These are phyloP conservation scores for Manihot esculenta DNA, from an alignment of 441 rosid genomes.

Conservation along the genomic window DNA sequence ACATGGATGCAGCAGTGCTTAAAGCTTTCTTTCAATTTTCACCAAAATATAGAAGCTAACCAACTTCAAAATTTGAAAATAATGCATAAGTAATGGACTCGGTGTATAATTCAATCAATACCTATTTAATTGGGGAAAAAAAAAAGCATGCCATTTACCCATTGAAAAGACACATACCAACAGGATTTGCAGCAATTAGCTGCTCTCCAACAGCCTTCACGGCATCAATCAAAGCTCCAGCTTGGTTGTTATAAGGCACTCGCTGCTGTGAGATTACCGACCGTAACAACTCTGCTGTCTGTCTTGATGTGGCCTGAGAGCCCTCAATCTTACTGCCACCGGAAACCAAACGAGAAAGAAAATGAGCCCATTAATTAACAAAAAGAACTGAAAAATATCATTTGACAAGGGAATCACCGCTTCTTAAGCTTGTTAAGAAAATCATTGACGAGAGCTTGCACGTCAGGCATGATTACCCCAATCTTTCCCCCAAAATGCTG, in stretches of 20 bases:
- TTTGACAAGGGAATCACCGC: slow-evolving; percentile 43
- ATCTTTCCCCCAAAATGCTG: background rate
- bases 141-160: no score
- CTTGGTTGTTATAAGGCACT: slow-evolving; percentile 79
- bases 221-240: slow-evolving; percentile 74
- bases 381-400: background rate
- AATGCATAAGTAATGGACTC: no score
- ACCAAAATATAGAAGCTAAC: no score
- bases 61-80: no score
- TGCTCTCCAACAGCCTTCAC: slow-evolving; percentile 80
- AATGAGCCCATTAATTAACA: background rate
- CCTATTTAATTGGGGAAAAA: no score
- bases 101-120: no score
- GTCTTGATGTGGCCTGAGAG: slow-evolving; percentile 89
- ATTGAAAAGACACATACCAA: slow-evolving; percentile 47
- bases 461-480: slow-evolving; percentile 72
- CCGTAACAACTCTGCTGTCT: slow-evolving; percentile 71
- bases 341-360: background rate
- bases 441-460: slow-evolving; percentile 64
- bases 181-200: slow-evolving; percentile 89
- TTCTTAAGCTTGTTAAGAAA: slow-evolving; percentile 80
- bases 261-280: slow-evolving; percentile 89
- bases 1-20: no score
- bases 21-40: no score
- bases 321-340: slow-evolving; percentile 85